Evolutionary conservation across 1,139 yeast species (phyloP).

Genomic region (Taphrina populina): DNA sequence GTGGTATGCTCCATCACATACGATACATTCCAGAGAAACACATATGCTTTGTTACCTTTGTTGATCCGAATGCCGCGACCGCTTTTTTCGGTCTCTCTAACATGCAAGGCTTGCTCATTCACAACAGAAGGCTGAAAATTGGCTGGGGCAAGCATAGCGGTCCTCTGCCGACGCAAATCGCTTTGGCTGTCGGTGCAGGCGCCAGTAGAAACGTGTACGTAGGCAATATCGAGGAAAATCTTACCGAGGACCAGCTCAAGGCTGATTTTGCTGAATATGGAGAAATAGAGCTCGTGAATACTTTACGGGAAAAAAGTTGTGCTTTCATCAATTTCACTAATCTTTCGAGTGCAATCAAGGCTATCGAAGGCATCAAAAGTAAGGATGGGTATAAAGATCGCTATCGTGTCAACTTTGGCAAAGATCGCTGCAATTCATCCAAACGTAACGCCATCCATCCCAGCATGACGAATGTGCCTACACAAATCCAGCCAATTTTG

Average conservation of each 20-base stretch:
- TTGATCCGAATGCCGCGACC: slow-evolving; percentile 89
- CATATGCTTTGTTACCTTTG: slow-evolving; percentile 87
- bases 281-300: slow-evolving; percentile 90
- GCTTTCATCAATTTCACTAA: slow-evolving; percentile 90
- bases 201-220: slow-evolving; percentile 89
- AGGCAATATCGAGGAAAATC: slow-evolving; percentile 63
- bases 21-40: slow-evolving; percentile 71
- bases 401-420: slow-evolving; percentile 80
- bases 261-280: slow-evolving; percentile 79
- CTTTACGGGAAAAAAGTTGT: slow-evolving; percentile 76
- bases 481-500: slow-evolving; percentile 7
- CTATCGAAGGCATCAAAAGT: slow-evolving; percentile 65
- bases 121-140: slow-evolving; percentile 74
- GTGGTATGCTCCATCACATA: slow-evolving; percentile 72
- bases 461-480: background rate
- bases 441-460: slow-evolving; percentile 6
- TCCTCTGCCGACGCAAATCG: slow-evolving; percentile 74
- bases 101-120: slow-evolving; percentile 75
- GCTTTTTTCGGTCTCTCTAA: slow-evolving; percentile 88
- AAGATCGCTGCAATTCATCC: slow-evolving; percentile 65
- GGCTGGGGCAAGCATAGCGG: slow-evolving; percentile 98
- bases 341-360: slow-evolving; percentile 81
- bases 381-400: slow-evolving; percentile 49
- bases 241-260: slow-evolving; percentile 63
- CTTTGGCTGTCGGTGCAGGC: slow-evolving; percentile 86